Conservation (phyloP, 768 basidiomycete genomes). For the Boletus bicolor region DNA sequence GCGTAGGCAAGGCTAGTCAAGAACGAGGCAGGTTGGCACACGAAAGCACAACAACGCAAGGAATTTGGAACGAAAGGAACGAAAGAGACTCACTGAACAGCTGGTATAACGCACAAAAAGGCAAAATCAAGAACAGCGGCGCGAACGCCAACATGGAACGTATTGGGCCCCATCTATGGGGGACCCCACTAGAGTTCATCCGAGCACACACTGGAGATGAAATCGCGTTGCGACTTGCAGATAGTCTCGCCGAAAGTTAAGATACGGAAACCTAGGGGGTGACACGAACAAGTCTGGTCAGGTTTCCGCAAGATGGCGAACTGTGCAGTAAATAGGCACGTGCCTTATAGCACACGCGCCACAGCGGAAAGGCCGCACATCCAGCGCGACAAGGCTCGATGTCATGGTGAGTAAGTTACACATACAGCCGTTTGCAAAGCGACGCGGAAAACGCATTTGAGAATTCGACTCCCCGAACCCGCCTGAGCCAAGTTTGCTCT, state of each 20-base stretch:
- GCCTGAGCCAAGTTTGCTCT: too few relatives aligned
- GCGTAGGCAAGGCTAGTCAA: slow-evolving; percentile 51
- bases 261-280: too few relatives aligned
- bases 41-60: background rate
- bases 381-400: too few relatives aligned
- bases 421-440: too few relatives aligned
- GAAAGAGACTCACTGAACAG: slow-evolving; percentile 42
- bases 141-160: slow-evolving; percentile 53
- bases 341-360: too few relatives aligned
- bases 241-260: background rate
- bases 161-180: slow-evolving; percentile 51
- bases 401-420: too few relatives aligned
- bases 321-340: too few relatives aligned
- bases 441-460: too few relatives aligned
- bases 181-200: slow-evolving; percentile 5
- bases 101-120: slow-evolving; percentile 45
- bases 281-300: too few relatives aligned
- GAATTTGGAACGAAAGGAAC: background rate
- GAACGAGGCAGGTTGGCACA: slow-evolving; percentile 3
- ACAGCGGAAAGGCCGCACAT: too few relatives aligned
- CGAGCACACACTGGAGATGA: background rate
- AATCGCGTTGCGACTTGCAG: background rate
- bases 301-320: too few relatives aligned
- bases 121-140: slow-evolving; percentile 51
- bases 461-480: too few relatives aligned